phyloP scores from a whole-genome alignment of 441 rosid species.

The Croton laevigatus region DNA sequence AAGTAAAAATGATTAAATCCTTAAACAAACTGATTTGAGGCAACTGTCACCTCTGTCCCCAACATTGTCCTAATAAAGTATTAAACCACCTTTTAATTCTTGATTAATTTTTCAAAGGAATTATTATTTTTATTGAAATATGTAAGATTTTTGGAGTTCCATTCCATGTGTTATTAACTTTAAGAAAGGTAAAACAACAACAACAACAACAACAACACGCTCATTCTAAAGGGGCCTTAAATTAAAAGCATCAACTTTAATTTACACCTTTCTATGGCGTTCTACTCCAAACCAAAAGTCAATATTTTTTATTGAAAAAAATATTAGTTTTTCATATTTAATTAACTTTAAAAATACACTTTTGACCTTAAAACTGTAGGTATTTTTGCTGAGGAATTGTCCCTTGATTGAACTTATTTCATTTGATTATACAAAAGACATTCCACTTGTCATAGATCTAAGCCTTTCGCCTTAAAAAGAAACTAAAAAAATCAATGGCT shows the following conservation, averaged over 20 bases:
- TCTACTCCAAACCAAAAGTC: too few relatives aligned
- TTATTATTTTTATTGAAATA: too few relatives aligned
- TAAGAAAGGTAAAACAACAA: conserved; percentile 1
- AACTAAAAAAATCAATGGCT: not conserved
- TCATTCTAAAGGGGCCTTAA: conserved; percentile 14
- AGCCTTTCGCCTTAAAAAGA: not conserved
- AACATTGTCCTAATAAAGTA: not conserved
- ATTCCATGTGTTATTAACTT: conserved; percentile 13
- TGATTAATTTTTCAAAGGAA: too few relatives aligned
- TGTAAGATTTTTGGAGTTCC: conserved; percentile 10
- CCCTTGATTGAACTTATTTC: not conserved
- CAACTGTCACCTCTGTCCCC: conserved; percentile 16
- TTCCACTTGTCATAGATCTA: conserved; percentile 14
- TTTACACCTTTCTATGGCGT: not conserved
- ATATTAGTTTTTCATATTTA: too few relatives aligned
- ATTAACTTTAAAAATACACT: too few relatives aligned
- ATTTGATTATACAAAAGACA: not conserved
- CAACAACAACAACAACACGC: not conserved
- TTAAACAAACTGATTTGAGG: not conserved
- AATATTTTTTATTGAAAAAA: too few relatives aligned
- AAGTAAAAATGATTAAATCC: too few relatives aligned
- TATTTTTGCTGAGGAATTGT: not conserved
- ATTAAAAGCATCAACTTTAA: conserved; percentile 5
- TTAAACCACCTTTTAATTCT: not conserved
- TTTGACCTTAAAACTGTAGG: too few relatives aligned